Conservation (phyloP, 2,329 filamentous ascomycete genomes). For the Aureobasidium vineae region DNA sequence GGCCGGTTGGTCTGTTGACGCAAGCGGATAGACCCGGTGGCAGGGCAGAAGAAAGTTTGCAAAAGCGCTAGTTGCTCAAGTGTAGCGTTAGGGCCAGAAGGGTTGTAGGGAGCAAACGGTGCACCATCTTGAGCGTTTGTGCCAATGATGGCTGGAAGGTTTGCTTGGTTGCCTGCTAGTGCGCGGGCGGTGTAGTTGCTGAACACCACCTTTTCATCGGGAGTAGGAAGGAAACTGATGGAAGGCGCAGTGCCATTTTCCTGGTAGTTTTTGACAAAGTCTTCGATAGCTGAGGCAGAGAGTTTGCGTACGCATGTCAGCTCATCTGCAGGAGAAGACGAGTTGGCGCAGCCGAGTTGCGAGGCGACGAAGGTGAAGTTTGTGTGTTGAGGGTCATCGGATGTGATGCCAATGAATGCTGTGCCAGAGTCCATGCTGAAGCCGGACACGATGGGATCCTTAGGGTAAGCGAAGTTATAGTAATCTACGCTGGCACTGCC, state of each 20-base stretch:
- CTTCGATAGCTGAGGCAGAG: constrained; percentile 34
- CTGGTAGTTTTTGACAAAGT: constrained; percentile 37
- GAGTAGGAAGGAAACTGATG: constrained; percentile 28
- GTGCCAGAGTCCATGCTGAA: constrained; percentile 51
- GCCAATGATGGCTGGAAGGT: constrained; percentile 40
- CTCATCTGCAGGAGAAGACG: constrained; percentile 33
- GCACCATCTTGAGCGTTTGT: constrained; percentile 41
- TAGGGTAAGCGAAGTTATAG: constrained; percentile 50
- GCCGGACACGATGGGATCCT: constrained; percentile 52
- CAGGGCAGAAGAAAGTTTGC: constrained; percentile 35
- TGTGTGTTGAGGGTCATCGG: constrained; percentile 33
- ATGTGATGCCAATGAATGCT: constrained; percentile 37
- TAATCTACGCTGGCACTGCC: constrained; percentile 38
- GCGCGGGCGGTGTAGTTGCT: constrained; percentile 38
- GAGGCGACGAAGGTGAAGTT: constrained; percentile 44
- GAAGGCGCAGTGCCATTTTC: constrained; percentile 34
- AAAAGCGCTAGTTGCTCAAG: constrained; percentile 28
- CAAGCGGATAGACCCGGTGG: constrained; percentile 35
- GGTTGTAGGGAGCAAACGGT: constrained; percentile 39
- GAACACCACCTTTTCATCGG: constrained; percentile 35
- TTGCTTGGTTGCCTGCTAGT: constrained; percentile 7
- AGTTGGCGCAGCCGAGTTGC: constrained; percentile 38
- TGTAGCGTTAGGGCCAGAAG: constrained; percentile 34
- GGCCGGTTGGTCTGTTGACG: constrained; percentile 34
- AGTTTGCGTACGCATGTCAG: constrained; percentile 43